Percentiles rank a stretch among this genome's conserved stretches.
Evolutionary conservation across 257 asterid species (phyloP).

Genomic region (Lavandula angustifolia): DNA sequence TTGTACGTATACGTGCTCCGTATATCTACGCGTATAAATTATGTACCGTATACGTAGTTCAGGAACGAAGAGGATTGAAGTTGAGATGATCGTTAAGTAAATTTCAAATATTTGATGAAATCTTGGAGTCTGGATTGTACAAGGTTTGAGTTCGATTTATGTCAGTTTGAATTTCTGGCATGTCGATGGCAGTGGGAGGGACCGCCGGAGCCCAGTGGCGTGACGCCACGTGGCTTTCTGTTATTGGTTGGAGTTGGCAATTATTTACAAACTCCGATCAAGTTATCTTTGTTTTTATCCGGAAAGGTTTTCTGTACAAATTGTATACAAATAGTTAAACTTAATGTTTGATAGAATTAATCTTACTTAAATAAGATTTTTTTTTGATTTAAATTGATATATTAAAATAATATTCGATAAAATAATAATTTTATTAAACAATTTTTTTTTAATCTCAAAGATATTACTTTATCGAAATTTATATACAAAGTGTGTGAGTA

Average conservation of each 20-base stretch:
- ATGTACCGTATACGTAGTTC: not conserved
- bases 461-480: no score
- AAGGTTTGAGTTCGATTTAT: not conserved
- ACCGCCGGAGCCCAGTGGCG: not conserved
- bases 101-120: not conserved
- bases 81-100: not conserved
- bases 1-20: slow-evolving; percentile 9
- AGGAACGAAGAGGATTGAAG: not conserved
- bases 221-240: not conserved
- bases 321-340: no score
- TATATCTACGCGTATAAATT: not conserved
- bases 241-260: not conserved
- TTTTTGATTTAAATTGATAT: no score
- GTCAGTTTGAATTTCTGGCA: not conserved
- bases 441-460: no score
- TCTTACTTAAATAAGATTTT: no score
- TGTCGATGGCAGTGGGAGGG: not conserved
- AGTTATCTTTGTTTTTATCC: no score
- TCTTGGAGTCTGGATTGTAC: not conserved
- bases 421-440: no score
- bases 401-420: no score
- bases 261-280: no score
- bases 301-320: no score
- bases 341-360: no score
- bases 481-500: no score